These are phyloP conservation scores for Gynostemma pentaphyllum DNA, from an alignment of 306 rosid genomes.

Conservation along the genomic window DNA sequence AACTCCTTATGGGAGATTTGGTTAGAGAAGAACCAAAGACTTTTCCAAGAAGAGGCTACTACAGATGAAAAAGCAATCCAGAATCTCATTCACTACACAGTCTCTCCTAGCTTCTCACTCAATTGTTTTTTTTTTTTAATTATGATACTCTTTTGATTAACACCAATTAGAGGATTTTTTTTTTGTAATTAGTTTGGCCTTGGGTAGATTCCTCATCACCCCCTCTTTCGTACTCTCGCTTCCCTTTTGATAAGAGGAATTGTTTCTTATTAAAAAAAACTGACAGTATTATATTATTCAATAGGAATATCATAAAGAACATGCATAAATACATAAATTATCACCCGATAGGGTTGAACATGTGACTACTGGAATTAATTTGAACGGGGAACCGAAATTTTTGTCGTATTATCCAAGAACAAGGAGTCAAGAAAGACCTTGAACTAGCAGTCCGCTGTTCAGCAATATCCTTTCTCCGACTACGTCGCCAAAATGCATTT, in stretches of 20 bases:
- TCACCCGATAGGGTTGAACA: background rate
- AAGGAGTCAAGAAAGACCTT: slow-evolving; percentile 51
- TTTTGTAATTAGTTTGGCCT: too few species aligned
- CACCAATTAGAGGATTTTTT: too few species aligned
- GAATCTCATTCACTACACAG: too few species aligned
- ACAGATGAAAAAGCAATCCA: too few species aligned
- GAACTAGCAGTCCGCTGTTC: slow-evolving; percentile 99
- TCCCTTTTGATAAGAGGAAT: too few species aligned
- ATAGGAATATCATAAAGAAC: background rate
- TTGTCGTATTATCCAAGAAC: slow-evolving; percentile 15
- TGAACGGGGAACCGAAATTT: background rate
- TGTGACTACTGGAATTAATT: background rate
- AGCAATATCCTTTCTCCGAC: slow-evolving; percentile 90
- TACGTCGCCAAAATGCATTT: slow-evolving; percentile 89
- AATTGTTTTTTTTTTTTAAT: background rate
- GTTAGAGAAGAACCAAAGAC: too few species aligned
- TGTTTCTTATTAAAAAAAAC: too few species aligned
- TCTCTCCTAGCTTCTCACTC: too few species aligned
- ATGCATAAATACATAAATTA: background rate
- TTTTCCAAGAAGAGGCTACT: too few species aligned
- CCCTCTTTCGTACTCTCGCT: too few species aligned
- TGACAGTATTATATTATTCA: background rate
- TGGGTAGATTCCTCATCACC: too few species aligned
- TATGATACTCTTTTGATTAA: background rate
- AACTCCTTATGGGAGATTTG: too few species aligned